These are phyloP conservation scores for Agaricus blazei DNA, from an alignment of 768 basidiomycete species.

Conservation along the genomic window DNA sequence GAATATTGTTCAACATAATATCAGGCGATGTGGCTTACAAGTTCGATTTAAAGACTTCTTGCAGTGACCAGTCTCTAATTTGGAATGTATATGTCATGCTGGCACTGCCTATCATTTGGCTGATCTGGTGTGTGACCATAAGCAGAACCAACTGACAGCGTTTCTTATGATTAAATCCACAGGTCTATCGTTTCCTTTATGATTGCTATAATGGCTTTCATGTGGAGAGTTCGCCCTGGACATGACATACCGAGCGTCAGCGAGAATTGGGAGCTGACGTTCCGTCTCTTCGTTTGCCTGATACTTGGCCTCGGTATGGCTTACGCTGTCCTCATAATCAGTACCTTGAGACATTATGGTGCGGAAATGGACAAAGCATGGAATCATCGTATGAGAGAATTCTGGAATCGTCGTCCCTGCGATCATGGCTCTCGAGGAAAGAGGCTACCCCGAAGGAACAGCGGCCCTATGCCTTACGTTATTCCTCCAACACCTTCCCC, in stretches of 20 bases:
- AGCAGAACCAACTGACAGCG: neutral
- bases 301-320: conserved; percentile 46
- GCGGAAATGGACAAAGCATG: conserved; percentile 20
- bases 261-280: conserved; percentile 15
- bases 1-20: too few species aligned
- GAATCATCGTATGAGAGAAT: conserved; percentile 13
- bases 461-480: too few species aligned
- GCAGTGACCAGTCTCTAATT: conserved; percentile 1
- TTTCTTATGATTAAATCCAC: neutral
- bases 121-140: conserved; percentile 42
- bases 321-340: conserved; percentile 14
- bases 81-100: conserved; percentile 67
- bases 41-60: too few species aligned
- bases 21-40: too few species aligned
- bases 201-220: conserved; percentile 49
- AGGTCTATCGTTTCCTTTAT: conserved; percentile 29
- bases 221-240: conserved; percentile 54
- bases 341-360: conserved; percentile 19
- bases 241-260: neutral
- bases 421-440: too few species aligned
- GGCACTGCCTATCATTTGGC: conserved; percentile 57
- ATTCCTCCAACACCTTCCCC: too few species aligned
- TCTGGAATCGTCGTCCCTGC: too few species aligned
- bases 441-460: too few species aligned
- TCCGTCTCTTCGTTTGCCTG: conserved; percentile 36